Evolutionary conservation across 352 stramenopile species (phyloP).

Genomic region (Pythium pyrilobum): DNA sequence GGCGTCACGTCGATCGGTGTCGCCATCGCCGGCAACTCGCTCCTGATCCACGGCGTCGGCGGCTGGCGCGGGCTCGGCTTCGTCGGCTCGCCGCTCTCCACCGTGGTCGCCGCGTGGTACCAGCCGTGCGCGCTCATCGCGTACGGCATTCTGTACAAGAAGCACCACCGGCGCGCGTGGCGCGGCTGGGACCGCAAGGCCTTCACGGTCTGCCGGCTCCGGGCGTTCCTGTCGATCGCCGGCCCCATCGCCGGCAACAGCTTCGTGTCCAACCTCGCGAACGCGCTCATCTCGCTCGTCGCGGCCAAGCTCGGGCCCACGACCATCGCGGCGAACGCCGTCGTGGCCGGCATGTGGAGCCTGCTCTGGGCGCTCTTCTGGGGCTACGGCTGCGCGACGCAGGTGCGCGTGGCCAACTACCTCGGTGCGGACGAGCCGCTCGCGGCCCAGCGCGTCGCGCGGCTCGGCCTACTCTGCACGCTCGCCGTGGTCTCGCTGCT

Average conservation of each 20-base stretch:
- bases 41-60: constrained; percentile 66
- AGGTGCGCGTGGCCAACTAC: constrained; percentile 76
- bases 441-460: constrained; percentile 41
- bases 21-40: constrained; percentile 50
- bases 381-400: constrained; percentile 73
- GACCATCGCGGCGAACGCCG: constrained; percentile 61
- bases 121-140: constrained; percentile 52
- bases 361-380: constrained; percentile 76
- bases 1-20: constrained; percentile 56
- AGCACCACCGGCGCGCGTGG: constrained; percentile 53
- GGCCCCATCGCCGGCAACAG: constrained; percentile 67
- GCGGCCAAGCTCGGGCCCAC: constrained; percentile 53
- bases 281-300: constrained; percentile 57
- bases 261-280: constrained; percentile 69
- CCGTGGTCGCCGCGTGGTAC: constrained; percentile 73
- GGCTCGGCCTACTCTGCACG: constrained; percentile 53
- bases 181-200: constrained; percentile 44
- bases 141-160: constrained; percentile 59
- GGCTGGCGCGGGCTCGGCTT: constrained; percentile 59
- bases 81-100: constrained; percentile 71
- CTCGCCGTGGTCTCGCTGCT: constrained; percentile 42
- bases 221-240: constrained; percentile 43
- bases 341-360: constrained; percentile 62
- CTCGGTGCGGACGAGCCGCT: constrained; percentile 50
- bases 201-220: constrained; percentile 38